Base-by-base conservation (phyloP, 139 green algal genomes). In the Chlamydomonas sphaeroides region DNA sequence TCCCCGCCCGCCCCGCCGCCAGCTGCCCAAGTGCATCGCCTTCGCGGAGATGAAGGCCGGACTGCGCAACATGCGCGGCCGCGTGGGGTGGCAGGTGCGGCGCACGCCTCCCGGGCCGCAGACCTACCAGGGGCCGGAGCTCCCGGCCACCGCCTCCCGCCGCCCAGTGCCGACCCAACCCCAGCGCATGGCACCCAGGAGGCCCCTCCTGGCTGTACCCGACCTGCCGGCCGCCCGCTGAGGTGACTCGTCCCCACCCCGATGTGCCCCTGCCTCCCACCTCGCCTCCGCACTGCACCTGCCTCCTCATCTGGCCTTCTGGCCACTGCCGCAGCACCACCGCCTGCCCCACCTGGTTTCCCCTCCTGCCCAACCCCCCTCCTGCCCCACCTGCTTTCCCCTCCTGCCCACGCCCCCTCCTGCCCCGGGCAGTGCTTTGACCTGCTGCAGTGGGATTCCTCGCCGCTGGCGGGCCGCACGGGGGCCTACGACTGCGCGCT, bases 11-110 rank as follows among this genome's bases (percentile, higher is more conserved):
- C 30, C 14, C 0, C 45, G 5, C 41, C 8, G 30, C 42, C 68
- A 75, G 68, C 68, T 75, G 41, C 68, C 68, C 30, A 39, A 59
- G 15, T 75, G 68, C 68, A 59, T 75, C 23, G 45, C 68, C 41
- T 75, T 75, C 11, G 68, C 68, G 1, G 42, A 75, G 68, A 75
- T 75, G 68, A 75, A 75, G 68, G 68, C 68, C 14, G 68, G 68
- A 25, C 68, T 75, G 30, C 42, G 68, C 30, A 75, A 59, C 68
- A 75, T 75, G 68, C 42, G 41, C 10, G 42, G 25, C 42, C 28
- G n/a, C 0, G 68, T 75, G 4, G 45, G 45, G 30, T 75, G 68
- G 68, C 68, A 66, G n/a, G 61, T 66, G n/a, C n/a, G 61, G 2
- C 18, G 25, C n/a, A n/a, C n/a, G n/a, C n/a, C n/a, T n/a, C n/a